Conservation (phyloP, 495 filamentous ascomycete genomes). For the Aspergillus panamensis region DNA sequence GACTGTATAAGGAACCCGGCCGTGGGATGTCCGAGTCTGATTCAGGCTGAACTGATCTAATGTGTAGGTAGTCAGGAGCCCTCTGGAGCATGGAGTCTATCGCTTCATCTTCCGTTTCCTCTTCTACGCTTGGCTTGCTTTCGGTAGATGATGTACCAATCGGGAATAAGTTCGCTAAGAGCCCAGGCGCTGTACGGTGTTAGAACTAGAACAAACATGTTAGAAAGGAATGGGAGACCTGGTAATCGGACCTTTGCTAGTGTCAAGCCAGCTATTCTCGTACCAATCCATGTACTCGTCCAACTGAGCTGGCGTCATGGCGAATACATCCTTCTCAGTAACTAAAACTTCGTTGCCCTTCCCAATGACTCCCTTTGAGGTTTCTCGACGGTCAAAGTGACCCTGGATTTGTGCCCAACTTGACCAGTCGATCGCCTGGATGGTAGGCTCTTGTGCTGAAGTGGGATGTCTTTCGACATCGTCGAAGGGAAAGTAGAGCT, state of each 20-base stretch:
- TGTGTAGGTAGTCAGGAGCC: slow-evolving; percentile 36
- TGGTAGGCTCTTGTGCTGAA: slow-evolving; percentile 56
- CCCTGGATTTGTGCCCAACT: slow-evolving; percentile 60
- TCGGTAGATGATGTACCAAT: slow-evolving; percentile 24
- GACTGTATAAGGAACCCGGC: slow-evolving; percentile 54
- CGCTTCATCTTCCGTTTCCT: slow-evolving; percentile 27
- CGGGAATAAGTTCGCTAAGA: slow-evolving; percentile 53
- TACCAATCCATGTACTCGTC: slow-evolving; percentile 90
- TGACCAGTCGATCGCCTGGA: slow-evolving; percentile 65
- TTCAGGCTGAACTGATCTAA: slow-evolving; percentile 29
- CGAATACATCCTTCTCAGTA: slow-evolving; percentile 63
- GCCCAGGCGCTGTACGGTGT: slow-evolving; percentile 24
- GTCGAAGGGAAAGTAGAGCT: slow-evolving; percentile 76
- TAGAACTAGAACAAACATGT: slow-evolving; percentile 1
- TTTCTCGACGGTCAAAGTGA: slow-evolving; percentile 32
- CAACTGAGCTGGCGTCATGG: slow-evolving; percentile 63
- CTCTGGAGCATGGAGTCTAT: slow-evolving; percentile 34
- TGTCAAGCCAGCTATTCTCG: slow-evolving; percentile 65
- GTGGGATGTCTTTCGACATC: slow-evolving; percentile 52
- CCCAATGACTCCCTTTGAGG: slow-evolving; percentile 25
- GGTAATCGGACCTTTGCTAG: slow-evolving; percentile 22
- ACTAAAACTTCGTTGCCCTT: slow-evolving; percentile 48
- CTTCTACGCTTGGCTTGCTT: slow-evolving; percentile 8
- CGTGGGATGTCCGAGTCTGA: slow-evolving; percentile 33
- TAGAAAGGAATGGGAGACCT: neutral